These are phyloP conservation scores for Bipolaris oryzae DNA, from an alignment of 2,329 filamentous ascomycete species.

Conservation along the genomic window DNA sequence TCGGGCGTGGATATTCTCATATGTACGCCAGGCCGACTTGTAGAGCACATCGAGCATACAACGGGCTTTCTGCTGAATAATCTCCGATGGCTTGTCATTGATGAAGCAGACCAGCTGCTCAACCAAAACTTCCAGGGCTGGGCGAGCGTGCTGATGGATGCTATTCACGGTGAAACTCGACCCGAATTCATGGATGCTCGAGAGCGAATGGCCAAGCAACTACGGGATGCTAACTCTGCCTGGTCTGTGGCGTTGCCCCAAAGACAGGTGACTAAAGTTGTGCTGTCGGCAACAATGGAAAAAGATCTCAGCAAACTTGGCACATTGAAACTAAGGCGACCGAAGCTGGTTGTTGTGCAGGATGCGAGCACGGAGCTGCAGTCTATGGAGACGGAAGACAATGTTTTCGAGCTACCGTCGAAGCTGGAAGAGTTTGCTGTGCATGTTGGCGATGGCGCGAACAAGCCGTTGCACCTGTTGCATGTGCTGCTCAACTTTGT, in stretches of 20 bases:
- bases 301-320: conserved; percentile 80
- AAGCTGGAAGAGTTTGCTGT: conserved; percentile 56
- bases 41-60: conserved; percentile 87
- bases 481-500: conserved; percentile 69
- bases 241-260: conserved; percentile 43
- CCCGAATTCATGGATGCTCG: conserved; percentile 57
- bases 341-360: conserved; percentile 77
- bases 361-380: conserved; percentile 48
- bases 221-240: conserved; percentile 44
- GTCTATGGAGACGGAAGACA: conserved; percentile 35
- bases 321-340: conserved; percentile 72
- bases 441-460: conserved; percentile 57
- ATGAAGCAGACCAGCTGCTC: conserved; percentile 91
- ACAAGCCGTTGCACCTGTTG: conserved; percentile 80
- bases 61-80: conserved; percentile 78
- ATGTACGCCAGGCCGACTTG: conserved; percentile 87
- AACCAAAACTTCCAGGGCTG: conserved; percentile 93
- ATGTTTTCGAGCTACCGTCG: conserved; percentile 63
- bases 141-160: conserved; percentile 71
- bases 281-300: conserved; percentile 92
- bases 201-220: conserved; percentile 58
- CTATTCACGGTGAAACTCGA: conserved; percentile 59
- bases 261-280: conserved; percentile 71
- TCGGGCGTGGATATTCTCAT: conserved; percentile 87
- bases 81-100: conserved; percentile 86